Base-by-base conservation (phyloP, 306 rosid species). In the Albizia julibrissin region DNA sequence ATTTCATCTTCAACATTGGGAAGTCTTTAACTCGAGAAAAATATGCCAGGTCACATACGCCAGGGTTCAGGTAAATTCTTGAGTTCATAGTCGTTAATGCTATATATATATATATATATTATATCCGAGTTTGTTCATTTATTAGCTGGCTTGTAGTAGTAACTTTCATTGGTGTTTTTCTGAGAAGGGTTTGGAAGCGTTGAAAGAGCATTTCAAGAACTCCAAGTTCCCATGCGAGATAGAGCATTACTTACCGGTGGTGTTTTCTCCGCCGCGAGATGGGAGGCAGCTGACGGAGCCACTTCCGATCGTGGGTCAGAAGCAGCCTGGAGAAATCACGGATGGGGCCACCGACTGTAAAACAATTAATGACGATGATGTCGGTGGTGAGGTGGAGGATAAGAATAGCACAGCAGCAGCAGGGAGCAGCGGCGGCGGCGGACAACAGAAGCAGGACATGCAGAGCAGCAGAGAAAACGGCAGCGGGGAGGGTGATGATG, bases 151-250 rank as follows among this genome's bases (percentile, higher is more conserved):
- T 56, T 8, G 12, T 56, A 4, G 54, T 14, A 15, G 21, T 65
- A 65, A 65, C 22, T 12, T 37, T 15, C 8, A 6, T 31, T 15
- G 70, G 13, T 31, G 21, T 6, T 31, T 34, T 5, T 49, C 9
- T 18, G 44, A 34, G 2, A 83, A 94, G 98, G 98, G 98, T 8
- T 81, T 94, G 94, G 97, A 94, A 79, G 93, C 94, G 1, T 85
- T 94, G 90, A 94, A 92, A 75, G 98, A 94, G 86, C 98, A 94
- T 73, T 94, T 94, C 88, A 92, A 91, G 97, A 94, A 94, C 89
- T 94, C 98, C 22, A 94, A 92, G 90, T 94, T 94, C 90, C 98
- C 98, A 78, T 89, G 94, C 82, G 98, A 94, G 79, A 86, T 84
- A 89, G 98, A 92, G 77, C 90, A 94, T 81, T 92, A 90, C 74